Conservation (phyloP, 371 early-diverging fungal species). For the Agmasoma carcini region DNA sequence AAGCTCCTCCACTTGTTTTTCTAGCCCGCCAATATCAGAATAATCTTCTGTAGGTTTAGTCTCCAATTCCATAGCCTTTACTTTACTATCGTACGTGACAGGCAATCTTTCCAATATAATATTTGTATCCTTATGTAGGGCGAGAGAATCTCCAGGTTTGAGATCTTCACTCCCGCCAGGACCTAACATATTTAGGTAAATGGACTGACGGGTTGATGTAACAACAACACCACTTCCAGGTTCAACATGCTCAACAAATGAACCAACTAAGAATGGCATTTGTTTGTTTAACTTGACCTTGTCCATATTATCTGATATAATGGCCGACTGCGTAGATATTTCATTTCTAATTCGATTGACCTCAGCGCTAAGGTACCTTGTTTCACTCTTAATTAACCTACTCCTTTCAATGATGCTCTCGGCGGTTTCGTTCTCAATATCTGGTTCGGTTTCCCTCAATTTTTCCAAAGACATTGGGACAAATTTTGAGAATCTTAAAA, state of each 20-base stretch:
- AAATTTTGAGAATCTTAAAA: conserved; percentile 1
- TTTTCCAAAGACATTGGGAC: conserved; percentile 23
- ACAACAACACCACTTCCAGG: conserved; percentile 27
- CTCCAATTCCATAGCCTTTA: conserved; percentile 99
- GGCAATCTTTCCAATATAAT: conserved; percentile 91
- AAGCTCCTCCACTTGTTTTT: conserved; percentile 92
- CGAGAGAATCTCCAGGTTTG: conserved; percentile 90
- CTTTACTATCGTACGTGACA: conserved; percentile 91
- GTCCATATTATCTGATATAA: conserved; percentile 90
- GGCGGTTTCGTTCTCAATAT: conserved; percentile 15
- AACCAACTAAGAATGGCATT: conserved; percentile 90
- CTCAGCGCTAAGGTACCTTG: conserved; percentile 45
- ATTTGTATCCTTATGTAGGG: conserved; percentile 98
- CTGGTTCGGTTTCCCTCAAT: conserved; percentile 28
- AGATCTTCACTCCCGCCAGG: conserved; percentile 76
- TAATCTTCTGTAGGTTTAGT: conserved; percentile 97
- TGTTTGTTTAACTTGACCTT: conserved; percentile 95
- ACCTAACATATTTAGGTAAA: conserved; percentile 81
- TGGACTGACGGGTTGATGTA: conserved; percentile 49
- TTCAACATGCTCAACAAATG: conserved; percentile 75
- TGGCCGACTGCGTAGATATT: conserved; percentile 58
- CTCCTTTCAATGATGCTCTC: conserved; percentile 34
- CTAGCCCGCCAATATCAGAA: conserved; percentile 91
- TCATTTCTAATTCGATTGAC: conserved; percentile 50
- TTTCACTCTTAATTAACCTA: conserved; percentile 47